Percentiles rank a stretch among this genome's conserved stretches.
phyloP scores from a whole-genome alignment of 305 asterid species.

The Solanum hybrid region DNA sequence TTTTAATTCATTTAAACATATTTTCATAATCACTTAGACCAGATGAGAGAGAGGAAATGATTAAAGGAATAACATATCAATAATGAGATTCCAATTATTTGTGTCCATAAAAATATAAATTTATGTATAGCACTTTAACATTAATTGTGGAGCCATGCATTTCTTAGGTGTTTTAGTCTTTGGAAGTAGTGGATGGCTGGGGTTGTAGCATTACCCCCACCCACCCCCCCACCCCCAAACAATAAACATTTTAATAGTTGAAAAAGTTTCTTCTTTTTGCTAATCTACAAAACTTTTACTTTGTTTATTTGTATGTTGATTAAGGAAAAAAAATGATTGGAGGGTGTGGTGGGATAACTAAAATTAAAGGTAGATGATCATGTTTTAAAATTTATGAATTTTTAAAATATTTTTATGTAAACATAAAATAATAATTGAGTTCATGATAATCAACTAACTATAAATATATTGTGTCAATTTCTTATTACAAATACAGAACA shows the following conservation, averaged over 20 bases:
- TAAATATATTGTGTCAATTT: too few species aligned
- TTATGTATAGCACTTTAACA: not conserved
- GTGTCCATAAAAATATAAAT: constrained; percentile 18
- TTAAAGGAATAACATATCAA: constrained; percentile 26
- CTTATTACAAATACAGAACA: too few species aligned
- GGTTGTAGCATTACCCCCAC: too few species aligned
- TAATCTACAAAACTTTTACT: not conserved
- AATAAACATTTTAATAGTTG: too few species aligned
- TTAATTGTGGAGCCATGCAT: too few species aligned
- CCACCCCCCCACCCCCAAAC: too few species aligned
- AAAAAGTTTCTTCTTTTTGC: not conserved
- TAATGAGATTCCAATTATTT: constrained; percentile 22
- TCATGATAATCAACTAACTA: too few species aligned
- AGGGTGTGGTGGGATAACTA: not conserved
- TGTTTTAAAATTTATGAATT: not conserved
- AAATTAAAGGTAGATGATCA: not conserved
- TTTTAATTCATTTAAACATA: not conserved
- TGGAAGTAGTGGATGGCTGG: too few species aligned
- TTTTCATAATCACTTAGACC: constrained; percentile 4
- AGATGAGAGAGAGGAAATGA: constrained; percentile 29
- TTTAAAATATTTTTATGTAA: too few species aligned
- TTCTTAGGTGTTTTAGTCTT: too few species aligned
- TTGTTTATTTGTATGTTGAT: not conserved
- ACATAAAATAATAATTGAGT: not conserved
- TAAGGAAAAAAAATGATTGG: not conserved